Evolutionary conservation across 768 basidiomycete species (phyloP), one percentile per base, ranked within the genome.

Genomic region (Amanita pseudoporphyria): DNA sequence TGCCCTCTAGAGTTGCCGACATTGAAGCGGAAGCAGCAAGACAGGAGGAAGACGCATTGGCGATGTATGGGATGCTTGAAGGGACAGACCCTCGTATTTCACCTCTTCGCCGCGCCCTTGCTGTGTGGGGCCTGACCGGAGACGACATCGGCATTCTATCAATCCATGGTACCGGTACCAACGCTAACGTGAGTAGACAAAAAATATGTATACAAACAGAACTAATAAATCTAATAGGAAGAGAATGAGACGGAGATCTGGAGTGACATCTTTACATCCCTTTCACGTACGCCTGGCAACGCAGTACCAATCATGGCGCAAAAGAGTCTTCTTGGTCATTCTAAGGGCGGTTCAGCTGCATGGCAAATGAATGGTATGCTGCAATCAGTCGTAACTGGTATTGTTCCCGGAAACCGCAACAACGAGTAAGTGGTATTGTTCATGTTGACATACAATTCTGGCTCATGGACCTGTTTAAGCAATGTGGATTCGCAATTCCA

Each of bases 291-390:
- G 6, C 80, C 83, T 33, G 95, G 96, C 47, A 98, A 98, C 64
- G 93, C 94, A n/a, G 84, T 95, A 41, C 96, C 96, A 4, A 82
- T 96, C 60, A 86, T 98, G 66, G 92, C 96, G 2, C 96, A 98
- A 67, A 99, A 99, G 78, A 91, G 87, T 64, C 75, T 99, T 44
- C 85, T 95, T 26, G 96, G 96, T 53, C 95, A 99, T 63, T 84
- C 95, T 9, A 99, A 99, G 75, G 96, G 96, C 65, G 96, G 95
- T 53, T 90, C 96, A n/a, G 95, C 95, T 48, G 88, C 93, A 1
- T 97, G 93, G 95, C 90, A 93, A 69, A 80, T 96, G 76, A 84
- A 82, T 58, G 96, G 96, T 57, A 74, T 98, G 49, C 67, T 92
- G 48, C 93, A 99, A 64, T 81, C 82, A 9, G 76, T 99, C 53